Conservation (phyloP, 2,329 filamentous ascomycete species). For the Leptosphaerulina australis region DNA sequence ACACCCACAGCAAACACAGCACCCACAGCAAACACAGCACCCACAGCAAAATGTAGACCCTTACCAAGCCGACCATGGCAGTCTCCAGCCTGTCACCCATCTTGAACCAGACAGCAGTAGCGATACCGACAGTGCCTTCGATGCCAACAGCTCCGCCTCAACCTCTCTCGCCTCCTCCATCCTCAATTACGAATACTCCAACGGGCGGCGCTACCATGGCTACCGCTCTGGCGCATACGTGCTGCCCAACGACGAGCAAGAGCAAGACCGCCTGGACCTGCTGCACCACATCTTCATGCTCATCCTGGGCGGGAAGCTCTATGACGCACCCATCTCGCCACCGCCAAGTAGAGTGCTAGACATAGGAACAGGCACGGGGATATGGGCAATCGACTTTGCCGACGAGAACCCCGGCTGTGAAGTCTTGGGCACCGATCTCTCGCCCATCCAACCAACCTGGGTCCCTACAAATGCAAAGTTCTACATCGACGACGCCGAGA, state of each 20-base stretch:
- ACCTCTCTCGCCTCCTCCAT: constrained; percentile 47
- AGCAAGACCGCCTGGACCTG: constrained; percentile 49
- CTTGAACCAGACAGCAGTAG: constrained; percentile 37
- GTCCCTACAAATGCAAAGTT: constrained; percentile 50
- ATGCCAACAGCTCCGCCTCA: constrained; percentile 31
- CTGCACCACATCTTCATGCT: constrained; percentile 48
- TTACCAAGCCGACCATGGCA: constrained; percentile 7
- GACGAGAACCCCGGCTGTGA: constrained; percentile 43
- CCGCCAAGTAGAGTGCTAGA: constrained; percentile 39
- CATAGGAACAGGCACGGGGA: constrained; percentile 51
- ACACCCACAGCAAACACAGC: too few relatives aligned
- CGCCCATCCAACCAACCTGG: constrained; percentile 48
- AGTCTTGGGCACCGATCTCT: constrained; percentile 48
- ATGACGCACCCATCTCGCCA: constrained; percentile 38
- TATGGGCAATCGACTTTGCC: constrained; percentile 50
- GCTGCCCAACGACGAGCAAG: constrained; percentile 48
- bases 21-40: neutral
- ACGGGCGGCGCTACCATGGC: constrained; percentile 48
- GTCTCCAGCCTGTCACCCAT: constrained; percentile 35
- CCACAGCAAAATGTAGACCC: neutral
- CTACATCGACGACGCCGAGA: constrained; percentile 52
- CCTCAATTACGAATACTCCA: constrained; percentile 48
- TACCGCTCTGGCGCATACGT: constrained; percentile 45
- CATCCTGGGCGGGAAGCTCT: constrained; percentile 46
- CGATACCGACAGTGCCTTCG: constrained; percentile 43